Conservation (phyloP, 176 grass and related monocot genomes). For the Alopecurus myosuroides region DNA sequence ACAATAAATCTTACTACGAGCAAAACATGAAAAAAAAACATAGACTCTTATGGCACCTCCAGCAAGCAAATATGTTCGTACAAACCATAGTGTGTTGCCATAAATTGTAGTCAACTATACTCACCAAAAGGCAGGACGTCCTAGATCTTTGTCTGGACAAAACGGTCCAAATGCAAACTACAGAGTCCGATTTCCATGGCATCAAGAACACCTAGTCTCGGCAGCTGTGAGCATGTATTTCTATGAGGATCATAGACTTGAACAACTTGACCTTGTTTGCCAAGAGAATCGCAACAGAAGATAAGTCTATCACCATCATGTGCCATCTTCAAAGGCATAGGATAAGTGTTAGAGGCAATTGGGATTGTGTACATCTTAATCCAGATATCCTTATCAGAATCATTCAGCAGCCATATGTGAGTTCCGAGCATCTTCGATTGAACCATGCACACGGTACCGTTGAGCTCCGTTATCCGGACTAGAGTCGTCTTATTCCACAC, state of each 20-base stretch:
- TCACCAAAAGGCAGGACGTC: too few species aligned
- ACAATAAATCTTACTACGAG: too few species aligned
- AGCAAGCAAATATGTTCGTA: too few species aligned
- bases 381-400: not conserved
- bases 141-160: not conserved
- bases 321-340: not conserved
- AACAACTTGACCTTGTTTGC: not conserved
- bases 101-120: too few species aligned
- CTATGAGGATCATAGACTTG: not conserved
- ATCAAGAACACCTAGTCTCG: not conserved
- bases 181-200: not conserved
- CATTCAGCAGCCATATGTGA: not conserved
- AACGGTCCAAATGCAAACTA: not conserved
- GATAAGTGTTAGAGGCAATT: not conserved
- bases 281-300: not conserved
- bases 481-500: not conserved
- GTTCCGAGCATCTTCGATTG: not conserved
- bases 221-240: not conserved
- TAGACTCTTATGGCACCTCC: too few species aligned
- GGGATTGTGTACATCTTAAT: not conserved
- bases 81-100: too few species aligned
- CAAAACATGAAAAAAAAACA: too few species aligned
- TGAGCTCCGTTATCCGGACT: not conserved
- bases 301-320: not conserved
- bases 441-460: not conserved